Evolutionary conservation across 768 basidiomycete genomes (phyloP), one percentile per base, ranked within the genome.

Genomic region (Boletellus sp.): DNA sequence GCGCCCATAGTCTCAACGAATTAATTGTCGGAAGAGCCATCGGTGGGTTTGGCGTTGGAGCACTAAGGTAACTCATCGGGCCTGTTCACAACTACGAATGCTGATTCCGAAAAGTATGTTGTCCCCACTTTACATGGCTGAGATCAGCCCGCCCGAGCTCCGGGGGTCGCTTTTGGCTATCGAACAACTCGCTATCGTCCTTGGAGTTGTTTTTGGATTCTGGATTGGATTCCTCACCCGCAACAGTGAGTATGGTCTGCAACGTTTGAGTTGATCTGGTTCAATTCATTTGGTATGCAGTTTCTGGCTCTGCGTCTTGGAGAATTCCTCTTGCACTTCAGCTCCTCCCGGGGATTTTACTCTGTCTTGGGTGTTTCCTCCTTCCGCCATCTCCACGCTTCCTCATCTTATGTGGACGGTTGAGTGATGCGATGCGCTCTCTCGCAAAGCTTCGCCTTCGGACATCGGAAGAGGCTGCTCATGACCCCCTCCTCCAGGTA

Each of bases 31-130:
- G 90, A 36, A 78, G 90, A 34, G 83, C 84, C 0, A 70, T 91
- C 3, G 90, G 88, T 10, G 90, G 90, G 13, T 54, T 91, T 19
- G 89, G 89, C 4, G 85, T 92, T n/a, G 90, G 90, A 12, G 81
- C 83, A 6, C 63, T 87, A 42, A 84, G 82, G 85, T 84, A 50
- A 33, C 44, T 52, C 47, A 32, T 46, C 53, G 45, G 56, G 23
- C 22, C 51, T 56, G 15, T 52, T 52, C 13, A 52, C 23, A 8
- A 19, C 33, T 16, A 13, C 19, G 37, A 24, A 49, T 33, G 9
- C 38, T 51, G 37, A 64, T 48, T 17, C 34, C 33, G 9, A 38
- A 22, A 50, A 89, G 88, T 60, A 89, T 85, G 80, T 72, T 90
- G n/a, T 81, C 81, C 0, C 87, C 87, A 0, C 70, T 90, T 20